Percentiles rank a stretch among this genome's conserved stretches.
These are phyloP conservation scores for Colletotrichum chlorophyti DNA, from an alignment of 2,329 filamentous ascomycete species.

Conservation along the genomic window DNA sequence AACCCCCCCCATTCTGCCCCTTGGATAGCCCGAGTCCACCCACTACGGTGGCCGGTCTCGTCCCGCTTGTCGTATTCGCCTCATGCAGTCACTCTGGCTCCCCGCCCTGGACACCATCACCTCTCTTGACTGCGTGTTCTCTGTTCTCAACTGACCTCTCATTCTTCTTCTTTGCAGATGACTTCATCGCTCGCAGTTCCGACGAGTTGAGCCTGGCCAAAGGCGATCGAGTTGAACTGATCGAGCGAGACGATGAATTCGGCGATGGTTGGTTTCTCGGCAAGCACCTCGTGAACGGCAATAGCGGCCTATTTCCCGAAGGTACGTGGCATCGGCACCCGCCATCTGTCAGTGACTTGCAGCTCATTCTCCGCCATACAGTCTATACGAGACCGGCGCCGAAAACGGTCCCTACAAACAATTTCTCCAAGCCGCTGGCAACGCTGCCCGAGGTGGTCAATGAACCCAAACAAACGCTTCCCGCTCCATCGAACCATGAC, in stretches of 20 bases:
- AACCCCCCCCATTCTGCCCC: slow-evolving; percentile 1
- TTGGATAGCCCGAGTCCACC: slow-evolving; percentile 9
- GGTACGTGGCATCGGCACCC: slow-evolving; percentile 56
- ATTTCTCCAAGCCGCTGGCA: slow-evolving; percentile 38
- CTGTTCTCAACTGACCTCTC: slow-evolving; percentile 6
- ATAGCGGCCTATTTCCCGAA: slow-evolving; percentile 83
- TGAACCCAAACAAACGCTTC: slow-evolving; percentile 31
- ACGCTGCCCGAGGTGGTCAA: slow-evolving; percentile 39
- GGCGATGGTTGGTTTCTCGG: slow-evolving; percentile 87
- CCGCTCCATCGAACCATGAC: not conserved
- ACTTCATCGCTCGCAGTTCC: slow-evolving; percentile 88
- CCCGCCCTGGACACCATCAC: slow-evolving; percentile 12
- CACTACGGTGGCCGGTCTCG: not conserved
- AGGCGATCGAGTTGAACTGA: slow-evolving; percentile 82
- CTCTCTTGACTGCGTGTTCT: not conserved
- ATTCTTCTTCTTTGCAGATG: slow-evolving; percentile 67
- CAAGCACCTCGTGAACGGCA: slow-evolving; percentile 74
- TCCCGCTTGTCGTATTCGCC: slow-evolving; percentile 9
- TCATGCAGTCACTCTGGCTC: slow-evolving; percentile 15
- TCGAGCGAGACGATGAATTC: slow-evolving; percentile 88
- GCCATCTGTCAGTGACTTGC: slow-evolving; percentile 12
- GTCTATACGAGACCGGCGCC: slow-evolving; percentile 69
- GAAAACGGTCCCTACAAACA: slow-evolving; percentile 43
- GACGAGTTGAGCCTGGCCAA: slow-evolving; percentile 91
- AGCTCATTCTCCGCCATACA: slow-evolving; percentile 36